Conservation (phyloP, 2,329 filamentous ascomycete species). For the Fusarium graminum region DNA sequence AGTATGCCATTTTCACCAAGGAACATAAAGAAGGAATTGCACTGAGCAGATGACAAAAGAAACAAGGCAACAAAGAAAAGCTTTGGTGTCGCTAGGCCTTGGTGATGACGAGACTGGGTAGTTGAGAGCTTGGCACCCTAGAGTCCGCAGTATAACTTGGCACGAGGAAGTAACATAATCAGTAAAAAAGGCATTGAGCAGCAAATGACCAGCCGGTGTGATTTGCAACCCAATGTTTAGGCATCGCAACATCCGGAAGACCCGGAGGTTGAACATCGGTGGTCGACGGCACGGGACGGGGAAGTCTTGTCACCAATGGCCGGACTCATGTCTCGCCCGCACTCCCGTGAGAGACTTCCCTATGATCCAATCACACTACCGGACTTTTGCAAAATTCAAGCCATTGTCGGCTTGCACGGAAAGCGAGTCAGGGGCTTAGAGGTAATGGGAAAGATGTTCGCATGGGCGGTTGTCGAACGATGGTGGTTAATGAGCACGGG, state of each 20-base stretch:
- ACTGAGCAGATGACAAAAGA: background rate
- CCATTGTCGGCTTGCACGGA: conserved; percentile 2
- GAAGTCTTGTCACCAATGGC: background rate
- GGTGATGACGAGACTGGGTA: conserved; percentile 7
- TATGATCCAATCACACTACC: background rate
- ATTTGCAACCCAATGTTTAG: conserved; percentile 4
- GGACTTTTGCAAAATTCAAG: conserved; percentile 4
- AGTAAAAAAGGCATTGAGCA: conserved; percentile 3
- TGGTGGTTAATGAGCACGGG: conserved; percentile 32
- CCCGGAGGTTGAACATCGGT: conserved; percentile 14
- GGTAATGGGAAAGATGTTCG: conserved; percentile 10
- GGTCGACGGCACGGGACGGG: conserved; percentile 19
- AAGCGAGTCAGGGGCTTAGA: conserved; percentile 3
- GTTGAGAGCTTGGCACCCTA: conserved; percentile 8
- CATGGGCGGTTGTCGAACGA: conserved; percentile 28
- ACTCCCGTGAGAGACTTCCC: conserved; percentile 8
- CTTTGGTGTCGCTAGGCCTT: conserved; percentile 1
- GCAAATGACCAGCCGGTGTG: background rate
- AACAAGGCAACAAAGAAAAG: conserved; percentile 1
- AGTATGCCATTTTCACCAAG: too few species aligned
- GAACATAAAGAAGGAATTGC: too few species aligned
- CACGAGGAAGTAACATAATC: background rate
- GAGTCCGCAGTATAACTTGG: background rate
- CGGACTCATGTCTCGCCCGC: conserved; percentile 23
- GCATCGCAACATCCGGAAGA: conserved; percentile 15